Conservation (phyloP, 1,284 basidiomycete genomes). For the Entoloma clypeatum region DNA sequence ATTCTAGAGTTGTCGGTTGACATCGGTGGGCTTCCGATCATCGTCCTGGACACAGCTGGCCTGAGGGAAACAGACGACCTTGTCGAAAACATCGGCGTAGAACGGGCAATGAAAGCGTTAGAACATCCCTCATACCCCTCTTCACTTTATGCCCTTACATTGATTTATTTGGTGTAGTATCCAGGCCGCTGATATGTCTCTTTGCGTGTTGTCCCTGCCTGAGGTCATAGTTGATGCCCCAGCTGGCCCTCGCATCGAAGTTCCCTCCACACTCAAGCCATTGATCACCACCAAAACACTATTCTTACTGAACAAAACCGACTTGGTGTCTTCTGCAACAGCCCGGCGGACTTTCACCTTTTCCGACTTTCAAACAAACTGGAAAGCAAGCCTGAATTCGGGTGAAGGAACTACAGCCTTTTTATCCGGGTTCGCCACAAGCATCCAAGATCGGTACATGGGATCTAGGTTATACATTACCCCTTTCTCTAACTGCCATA, state of each 20-base stretch:
- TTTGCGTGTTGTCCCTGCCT: constrained; percentile 75
- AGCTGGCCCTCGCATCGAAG: constrained; percentile 22
- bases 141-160: constrained; percentile 1
- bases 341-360: constrained; percentile 12
- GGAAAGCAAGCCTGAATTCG: constrained; percentile 63
- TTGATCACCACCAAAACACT: constrained; percentile 55
- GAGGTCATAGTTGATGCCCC: constrained; percentile 35
- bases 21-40: constrained; percentile 79
- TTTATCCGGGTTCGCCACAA: constrained; percentile 49
- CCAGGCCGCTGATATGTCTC: constrained; percentile 57
- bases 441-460: constrained; percentile 56
- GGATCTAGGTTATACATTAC: background rate
- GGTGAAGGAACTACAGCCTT: constrained; percentile 56
- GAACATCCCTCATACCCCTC: constrained; percentile 24
- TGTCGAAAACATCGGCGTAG: constrained; percentile 81
- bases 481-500: background rate
- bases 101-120: constrained; percentile 64
- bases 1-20: constrained; percentile 81
- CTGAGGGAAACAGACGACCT: constrained; percentile 67
- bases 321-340: constrained; percentile 37
- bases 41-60: constrained; percentile 83
- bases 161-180: constrained; percentile 42
- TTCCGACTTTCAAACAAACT: constrained; percentile 26
- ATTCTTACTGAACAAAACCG: constrained; percentile 73
- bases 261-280: constrained; percentile 45